Evolutionary conservation across 2,329 filamentous ascomycete genomes (phyloP).

Genomic region (Microdochium bolleyi): DNA sequence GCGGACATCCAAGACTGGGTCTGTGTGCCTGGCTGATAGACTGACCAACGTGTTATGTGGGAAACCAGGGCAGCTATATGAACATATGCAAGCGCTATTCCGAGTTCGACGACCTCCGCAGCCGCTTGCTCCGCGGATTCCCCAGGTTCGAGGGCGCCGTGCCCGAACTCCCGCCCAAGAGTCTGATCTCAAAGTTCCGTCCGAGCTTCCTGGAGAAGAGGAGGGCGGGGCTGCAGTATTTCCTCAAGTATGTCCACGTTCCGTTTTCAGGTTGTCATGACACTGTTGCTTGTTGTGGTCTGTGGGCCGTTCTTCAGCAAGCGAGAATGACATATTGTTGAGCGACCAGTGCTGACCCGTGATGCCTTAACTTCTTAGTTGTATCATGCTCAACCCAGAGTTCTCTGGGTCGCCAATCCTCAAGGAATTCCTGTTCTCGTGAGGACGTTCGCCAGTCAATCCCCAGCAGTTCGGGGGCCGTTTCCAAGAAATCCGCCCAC

Average conservation of each 20-base stretch:
- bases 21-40: no score
- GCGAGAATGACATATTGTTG: no score
- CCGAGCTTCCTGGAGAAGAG: constrained; percentile 80
- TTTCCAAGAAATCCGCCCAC: no score
- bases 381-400: constrained; percentile 85
- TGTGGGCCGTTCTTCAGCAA: no score
- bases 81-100: constrained; percentile 72
- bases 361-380: constrained; percentile 43
- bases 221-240: constrained; percentile 78
- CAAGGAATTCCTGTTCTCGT: constrained; percentile 80
- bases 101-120: constrained; percentile 80
- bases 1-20: no score
- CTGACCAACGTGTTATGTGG: no score
- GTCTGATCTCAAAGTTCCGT: constrained; percentile 77
- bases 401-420: constrained; percentile 86
- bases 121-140: constrained; percentile 69
- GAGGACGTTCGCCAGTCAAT: no score
- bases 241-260: constrained; percentile 65
- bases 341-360: neutral
- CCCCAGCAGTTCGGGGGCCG: no score
- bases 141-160: constrained; percentile 79
- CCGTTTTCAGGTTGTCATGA: neutral
- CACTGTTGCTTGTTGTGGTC: no score
- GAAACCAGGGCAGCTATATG: constrained; percentile 49
- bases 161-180: constrained; percentile 86